These are phyloP conservation scores for Zea mays DNA, from an alignment of 176 grass and related monocot species.

Conservation along the genomic window Zm-B73-REFERENCE-NAM-5.0 NC_050098.1:142919001-142919500, in stretches of 20 bases:
- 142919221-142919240: slow-evolving; percentile 61
- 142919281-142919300: slow-evolving; percentile 91
- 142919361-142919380: slow-evolving; percentile 99
- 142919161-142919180: slow-evolving; percentile 37
- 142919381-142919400: slow-evolving; percentile 69
- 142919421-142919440: slow-evolving; percentile 62
- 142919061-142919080: slow-evolving; percentile 78
- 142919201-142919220: slow-evolving; percentile 69
- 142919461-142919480: slow-evolving; percentile 50
- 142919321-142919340: slow-evolving; percentile 53
- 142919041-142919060: slow-evolving; percentile 92
- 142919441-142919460: slow-evolving; percentile 47
- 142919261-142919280: slow-evolving; percentile 82
- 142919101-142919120: slow-evolving; percentile 72
- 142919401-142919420: slow-evolving; percentile 53
- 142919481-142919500: slow-evolving; percentile 51
- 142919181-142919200: slow-evolving; percentile 78
- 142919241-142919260: slow-evolving; percentile 57
- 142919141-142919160: slow-evolving; percentile 46
- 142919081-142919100: slow-evolving; percentile 83
- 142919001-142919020: slow-evolving; percentile 71
- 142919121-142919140: slow-evolving; percentile 45
- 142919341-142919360: slow-evolving; percentile 92
- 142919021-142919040: slow-evolving; percentile 86
- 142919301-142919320: slow-evolving; percentile 47